phyloP scores from a whole-genome alignment of 2,329 filamentous ascomycete species.

The Lachnellula willkommii region DNA sequence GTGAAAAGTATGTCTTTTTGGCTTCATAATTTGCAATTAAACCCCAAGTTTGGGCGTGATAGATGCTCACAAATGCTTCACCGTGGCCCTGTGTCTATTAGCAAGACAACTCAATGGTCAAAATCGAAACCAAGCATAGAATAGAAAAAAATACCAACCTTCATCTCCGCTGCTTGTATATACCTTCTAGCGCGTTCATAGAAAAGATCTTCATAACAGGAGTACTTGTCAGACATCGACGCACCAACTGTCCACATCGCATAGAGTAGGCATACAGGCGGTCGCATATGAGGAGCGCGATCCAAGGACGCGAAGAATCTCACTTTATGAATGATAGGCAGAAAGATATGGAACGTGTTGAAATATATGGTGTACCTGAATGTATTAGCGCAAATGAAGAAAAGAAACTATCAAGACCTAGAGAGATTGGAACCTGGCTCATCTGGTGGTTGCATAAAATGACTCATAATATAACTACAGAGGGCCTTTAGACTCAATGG shows the following conservation, averaged over 20 bases:
- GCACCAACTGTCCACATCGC: constrained; percentile 82
- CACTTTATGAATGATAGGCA: constrained; percentile 73
- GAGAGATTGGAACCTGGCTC: neutral
- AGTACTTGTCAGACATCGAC: constrained; percentile 66
- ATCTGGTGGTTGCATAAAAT: neutral
- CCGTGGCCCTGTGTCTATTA: constrained; percentile 54
- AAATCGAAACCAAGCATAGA: too few species aligned
- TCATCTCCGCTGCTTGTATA: constrained; percentile 78
- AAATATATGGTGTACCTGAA: constrained; percentile 70
- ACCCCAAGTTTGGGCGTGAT: constrained; percentile 75
- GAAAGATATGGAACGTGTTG: constrained; percentile 61
- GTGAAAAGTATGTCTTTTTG: constrained; percentile 76
- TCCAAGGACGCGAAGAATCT: constrained; percentile 73
- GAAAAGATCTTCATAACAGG: constrained; percentile 67
- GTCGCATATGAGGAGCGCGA: constrained; percentile 64
- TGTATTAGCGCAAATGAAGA: constrained; percentile 7
- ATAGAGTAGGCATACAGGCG: constrained; percentile 78
- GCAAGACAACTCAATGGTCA: neutral
- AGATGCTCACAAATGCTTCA: constrained; percentile 72
- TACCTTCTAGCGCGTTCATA: constrained; percentile 81
- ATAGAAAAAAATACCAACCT: constrained; percentile 36
- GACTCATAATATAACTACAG: neutral
- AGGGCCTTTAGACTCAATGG: neutral
- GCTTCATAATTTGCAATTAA: constrained; percentile 76
- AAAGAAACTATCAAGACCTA: neutral